Evolutionary conservation across 305 asterid species (phyloP), one percentile per base, ranked within the genome.

Genomic region (Fraxinus paxiana): DNA sequence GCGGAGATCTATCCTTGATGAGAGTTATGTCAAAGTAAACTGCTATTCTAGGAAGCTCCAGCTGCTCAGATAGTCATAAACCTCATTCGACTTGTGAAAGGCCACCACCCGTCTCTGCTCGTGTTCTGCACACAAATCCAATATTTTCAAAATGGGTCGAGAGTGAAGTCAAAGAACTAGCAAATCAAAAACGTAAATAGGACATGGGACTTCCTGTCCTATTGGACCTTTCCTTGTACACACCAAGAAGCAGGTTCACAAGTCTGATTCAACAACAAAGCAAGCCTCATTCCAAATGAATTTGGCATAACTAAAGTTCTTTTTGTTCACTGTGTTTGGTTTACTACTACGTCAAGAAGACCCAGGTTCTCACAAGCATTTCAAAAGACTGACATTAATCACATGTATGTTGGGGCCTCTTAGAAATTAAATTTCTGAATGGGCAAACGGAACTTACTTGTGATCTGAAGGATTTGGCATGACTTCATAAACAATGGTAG

Each of bases 401-500:
- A 26, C 48, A 30, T 18, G 31, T 3, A 2, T 20, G 48, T 22
- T 7, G 28, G 54, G 71, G 56, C 2, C 59, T n/a, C 3, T 7
- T 24, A 59, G 70, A n/a, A 6, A 67, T 73, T 22, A 78, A 63
- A 74, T n/a, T 37, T 48, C 41, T 12, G 73, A 30, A 54, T 59
- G 7, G 31, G 43, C 24, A 30, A 71, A 20, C 63, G 77, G 38
- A 34, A 93, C 98, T 91, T 83, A 96, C 99, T 92, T 94, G 94
- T 96, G 98, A 88, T 94, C 99, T 4, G 98, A 96, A 86, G 98
- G 99, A 86, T 96, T 96, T 76, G 99, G 99, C 91, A 79, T 92
- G 85, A 94, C 89, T 85, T 96, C 99, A 79, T 96, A 94, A 80
- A 96, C 99, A 84, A 96, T 91, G 76, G 97, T 90, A 2, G 98